Evolutionary conservation across 345 rosid genomes (phyloP), one percentile per base, ranked within the genome.

Genomic region (Lepidium didymum): DNA sequence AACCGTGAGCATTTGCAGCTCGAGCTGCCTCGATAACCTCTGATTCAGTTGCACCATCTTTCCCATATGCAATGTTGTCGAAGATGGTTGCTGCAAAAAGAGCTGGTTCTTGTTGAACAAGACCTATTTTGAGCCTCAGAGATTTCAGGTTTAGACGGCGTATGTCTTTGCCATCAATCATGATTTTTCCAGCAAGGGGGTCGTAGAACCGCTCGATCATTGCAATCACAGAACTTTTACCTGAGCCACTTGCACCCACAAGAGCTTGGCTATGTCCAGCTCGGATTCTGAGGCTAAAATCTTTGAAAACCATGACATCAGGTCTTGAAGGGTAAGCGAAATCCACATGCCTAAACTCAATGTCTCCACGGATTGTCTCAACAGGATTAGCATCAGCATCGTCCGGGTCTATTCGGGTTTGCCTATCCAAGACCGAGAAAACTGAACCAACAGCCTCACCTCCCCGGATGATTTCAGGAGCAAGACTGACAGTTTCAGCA

Each of bases 381-480:
- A 94, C 91, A 0, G 87, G 81, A 71, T 94, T 96, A 0, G 96
- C 92, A 70, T 89, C 93, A 1, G 96, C 89, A 75, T 94, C 99
- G 42, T 94, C 97, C 0, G 97, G 90, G 67, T 94, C 99, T 40
- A 94, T 94, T 72, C 76, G 75, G 7, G 97, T 94, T 7, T 86
- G 80, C 12, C 93, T 79, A 67, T 94, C 97, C 70, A 94, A 71
- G 27, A 91, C 86, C 1, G 96, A 85, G 78, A 94, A 94, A 16
- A 94, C 99, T 0, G 99, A 94, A 64, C 99, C 99, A 6, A 91
- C 96, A 0, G 99, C 91, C 80, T 94, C 99, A 55, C 99, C 97
- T 18, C 99, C 99, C 33, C 96, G 79, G 53, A 94, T 82, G 51
- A 94, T 94, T 82, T 94, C 99, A n/a, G 99, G 99, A 45, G 99